These are phyloP conservation scores for Pulveroboletus sp. DNA, from an alignment of 768 basidiomycete species.

Conservation along the genomic window DNA sequence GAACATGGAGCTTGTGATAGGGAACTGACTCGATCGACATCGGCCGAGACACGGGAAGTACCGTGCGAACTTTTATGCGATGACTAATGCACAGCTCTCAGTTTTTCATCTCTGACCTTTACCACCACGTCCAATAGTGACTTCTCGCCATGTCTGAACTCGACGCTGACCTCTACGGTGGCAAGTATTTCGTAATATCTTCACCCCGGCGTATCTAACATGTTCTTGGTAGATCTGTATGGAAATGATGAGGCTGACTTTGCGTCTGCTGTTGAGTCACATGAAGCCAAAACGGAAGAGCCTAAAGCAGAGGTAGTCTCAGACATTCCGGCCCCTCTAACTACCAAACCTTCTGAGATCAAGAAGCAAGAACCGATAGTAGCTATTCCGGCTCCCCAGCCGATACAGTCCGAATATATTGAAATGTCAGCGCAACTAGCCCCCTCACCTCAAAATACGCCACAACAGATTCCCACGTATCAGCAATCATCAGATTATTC, in stretches of 20 bases:
- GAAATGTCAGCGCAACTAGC: conserved; percentile 17
- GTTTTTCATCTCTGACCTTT: conserved; percentile 33
- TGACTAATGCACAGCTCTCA: conserved; percentile 25
- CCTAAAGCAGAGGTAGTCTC: conserved; percentile 25
- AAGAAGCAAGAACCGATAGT: conserved; percentile 18
- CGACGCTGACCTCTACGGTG: conserved; percentile 87
- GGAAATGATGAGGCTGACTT: conserved; percentile 58
- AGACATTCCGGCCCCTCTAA: conserved; percentile 17
- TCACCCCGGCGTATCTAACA: background rate
- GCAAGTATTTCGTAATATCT: conserved; percentile 35
- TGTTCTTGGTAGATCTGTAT: conserved; percentile 56
- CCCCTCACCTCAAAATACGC: conserved; percentile 38
- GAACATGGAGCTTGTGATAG: background rate
- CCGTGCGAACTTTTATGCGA: conserved; percentile 21
- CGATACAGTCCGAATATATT: conserved; percentile 7
- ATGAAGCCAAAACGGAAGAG: conserved; percentile 30
- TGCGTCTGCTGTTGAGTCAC: conserved; percentile 40
- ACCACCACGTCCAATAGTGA: conserved; percentile 26
- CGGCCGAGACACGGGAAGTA: conserved; percentile 15
- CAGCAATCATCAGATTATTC: conserved; percentile 61
- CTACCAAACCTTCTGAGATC: conserved; percentile 17
- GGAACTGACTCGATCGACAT: background rate
- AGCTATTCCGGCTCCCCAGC: conserved; percentile 7
- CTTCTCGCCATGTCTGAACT: conserved; percentile 61
- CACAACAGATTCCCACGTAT: conserved; percentile 76